Evolutionary conservation across 1,139 yeast genomes (phyloP).

Genomic region (Suhomyces ambrosiae): DNA sequence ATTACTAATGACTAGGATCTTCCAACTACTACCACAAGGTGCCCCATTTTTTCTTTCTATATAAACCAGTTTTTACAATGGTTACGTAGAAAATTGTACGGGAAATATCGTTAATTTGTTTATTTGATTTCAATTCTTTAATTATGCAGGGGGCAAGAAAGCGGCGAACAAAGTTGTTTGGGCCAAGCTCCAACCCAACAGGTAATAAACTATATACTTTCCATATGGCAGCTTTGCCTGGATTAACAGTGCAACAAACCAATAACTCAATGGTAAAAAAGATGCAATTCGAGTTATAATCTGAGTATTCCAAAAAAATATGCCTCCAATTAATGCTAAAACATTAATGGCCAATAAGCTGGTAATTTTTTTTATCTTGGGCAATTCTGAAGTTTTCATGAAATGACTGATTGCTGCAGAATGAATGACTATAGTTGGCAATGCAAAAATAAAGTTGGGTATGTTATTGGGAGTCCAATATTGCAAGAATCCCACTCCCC

Average conservation of each 20-base stretch:
- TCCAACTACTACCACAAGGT: no score
- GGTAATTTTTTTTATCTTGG: slow-evolving; percentile 32
- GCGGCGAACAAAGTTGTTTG: slow-evolving; percentile 66
- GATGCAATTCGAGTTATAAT: slow-evolving; percentile 78
- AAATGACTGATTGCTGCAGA: slow-evolving; percentile 35
- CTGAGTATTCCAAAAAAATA: slow-evolving; percentile 79
- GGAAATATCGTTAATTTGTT: no score
- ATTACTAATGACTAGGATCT: neutral
- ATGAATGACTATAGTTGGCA: slow-evolving; percentile 59
- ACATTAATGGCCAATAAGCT: slow-evolving; percentile 41
- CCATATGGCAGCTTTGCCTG: slow-evolving; percentile 19
- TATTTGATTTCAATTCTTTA: no score
- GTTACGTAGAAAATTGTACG: no score
- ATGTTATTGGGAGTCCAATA: slow-evolving; percentile 83
- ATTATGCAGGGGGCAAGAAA: slow-evolving; percentile 81
- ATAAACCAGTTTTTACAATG: no score
- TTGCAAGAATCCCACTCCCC: slow-evolving; percentile 79
- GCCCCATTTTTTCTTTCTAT: no score
- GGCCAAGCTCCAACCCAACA: slow-evolving; percentile 55
- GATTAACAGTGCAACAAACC: slow-evolving; percentile 57
- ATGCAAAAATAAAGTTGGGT: slow-evolving; percentile 80
- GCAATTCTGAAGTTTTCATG: slow-evolving; percentile 30
- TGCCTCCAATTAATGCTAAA: slow-evolving; percentile 51
- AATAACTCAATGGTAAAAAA: slow-evolving; percentile 71
- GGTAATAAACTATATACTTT: slow-evolving; percentile 39